These are phyloP conservation scores for Diaporthe ilicicola DNA, from an alignment of 2,329 filamentous ascomycete genomes.

Conservation along the genomic window DNA sequence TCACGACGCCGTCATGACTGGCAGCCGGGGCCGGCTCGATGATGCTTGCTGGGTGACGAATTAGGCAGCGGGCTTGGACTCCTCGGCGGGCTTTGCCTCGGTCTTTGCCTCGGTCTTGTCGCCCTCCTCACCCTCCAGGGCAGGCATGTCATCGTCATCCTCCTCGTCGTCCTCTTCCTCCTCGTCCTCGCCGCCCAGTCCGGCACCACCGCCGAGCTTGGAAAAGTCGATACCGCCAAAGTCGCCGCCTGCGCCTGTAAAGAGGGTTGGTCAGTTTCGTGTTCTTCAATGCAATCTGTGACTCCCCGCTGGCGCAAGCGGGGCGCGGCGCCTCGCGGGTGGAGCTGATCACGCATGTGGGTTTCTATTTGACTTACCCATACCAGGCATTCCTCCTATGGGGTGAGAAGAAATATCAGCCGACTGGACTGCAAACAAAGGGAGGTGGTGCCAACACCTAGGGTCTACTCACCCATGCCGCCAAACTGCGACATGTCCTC, in stretches of 20 bases:
- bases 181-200: conserved; percentile 56
- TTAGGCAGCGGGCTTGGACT: conserved; percentile 47
- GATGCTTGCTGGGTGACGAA: neutral
- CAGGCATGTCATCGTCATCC: conserved; percentile 85
- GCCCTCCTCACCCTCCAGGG: conserved; percentile 72
- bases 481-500: conserved; percentile 78
- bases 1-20: conserved; percentile 21
- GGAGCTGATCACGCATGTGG: neutral
- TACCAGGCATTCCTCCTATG: conserved; percentile 64
- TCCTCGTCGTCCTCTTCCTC: conserved; percentile 65
- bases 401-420: conserved; percentile 36
- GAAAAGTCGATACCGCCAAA: conserved; percentile 94
- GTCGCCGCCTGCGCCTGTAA: conserved; percentile 61
- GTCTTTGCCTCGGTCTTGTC: conserved; percentile 44
- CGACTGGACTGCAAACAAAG: neutral
- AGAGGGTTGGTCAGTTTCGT: conserved; percentile 20
- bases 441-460: conserved; percentile 9
- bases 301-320: neutral
- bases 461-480: conserved; percentile 63
- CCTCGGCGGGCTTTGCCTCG: conserved; percentile 46
- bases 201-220: conserved; percentile 76
- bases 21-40: neutral
- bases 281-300: neutral
- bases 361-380: conserved; percentile 50
- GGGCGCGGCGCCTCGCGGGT: neutral